phyloP scores from a whole-genome alignment of 2,329 filamentous ascomycete genomes.

The Penicillium sp. region DNA sequence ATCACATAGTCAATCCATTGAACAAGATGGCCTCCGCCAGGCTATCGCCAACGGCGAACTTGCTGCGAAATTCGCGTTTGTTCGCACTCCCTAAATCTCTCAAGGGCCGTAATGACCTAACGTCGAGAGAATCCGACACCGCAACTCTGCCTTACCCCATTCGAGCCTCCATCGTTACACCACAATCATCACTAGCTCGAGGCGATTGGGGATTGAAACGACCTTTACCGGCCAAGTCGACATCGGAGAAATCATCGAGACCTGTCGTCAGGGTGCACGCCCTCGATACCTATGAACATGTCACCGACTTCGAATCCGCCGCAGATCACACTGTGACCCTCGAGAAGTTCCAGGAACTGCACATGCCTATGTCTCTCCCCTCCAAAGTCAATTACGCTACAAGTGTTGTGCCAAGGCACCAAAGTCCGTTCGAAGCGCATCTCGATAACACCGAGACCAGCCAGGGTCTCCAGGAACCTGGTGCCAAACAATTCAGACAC shows the following conservation, averaged over 20 bases:
- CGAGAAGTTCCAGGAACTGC: slow-evolving; percentile 82
- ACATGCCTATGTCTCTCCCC: slow-evolving; percentile 64
- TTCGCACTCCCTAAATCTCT: slow-evolving; percentile 83
- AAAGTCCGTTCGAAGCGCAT: slow-evolving; percentile 44
- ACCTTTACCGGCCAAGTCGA: slow-evolving; percentile 73
- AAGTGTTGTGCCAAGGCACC: slow-evolving; percentile 31
- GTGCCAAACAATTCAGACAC: slow-evolving; percentile 55
- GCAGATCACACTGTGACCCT: slow-evolving; percentile 78
- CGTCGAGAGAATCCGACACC: slow-evolving; percentile 59
- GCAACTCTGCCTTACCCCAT: slow-evolving; percentile 78
- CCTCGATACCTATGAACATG: slow-evolving; percentile 80
- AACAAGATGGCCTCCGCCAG: slow-evolving; percentile 46
- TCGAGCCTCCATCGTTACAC: slow-evolving; percentile 77
- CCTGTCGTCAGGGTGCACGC: slow-evolving; percentile 74
- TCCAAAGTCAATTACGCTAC: slow-evolving; percentile 35
- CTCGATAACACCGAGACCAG: slow-evolving; percentile 49
- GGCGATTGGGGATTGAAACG: slow-evolving; percentile 96
- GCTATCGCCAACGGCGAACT: slow-evolving; percentile 61
- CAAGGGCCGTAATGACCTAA: slow-evolving; percentile 57
- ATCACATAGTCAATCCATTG: slow-evolving; percentile 22
- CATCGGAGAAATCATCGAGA: slow-evolving; percentile 65
- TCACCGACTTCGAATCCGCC: slow-evolving; percentile 85
- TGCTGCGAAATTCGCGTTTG: slow-evolving; percentile 83
- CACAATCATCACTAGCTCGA: slow-evolving; percentile 66
- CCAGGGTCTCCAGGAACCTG: slow-evolving; percentile 31